Base-by-base conservation (phyloP, 75 land plant genomes). In the Cryptomeria japonica region DNA sequence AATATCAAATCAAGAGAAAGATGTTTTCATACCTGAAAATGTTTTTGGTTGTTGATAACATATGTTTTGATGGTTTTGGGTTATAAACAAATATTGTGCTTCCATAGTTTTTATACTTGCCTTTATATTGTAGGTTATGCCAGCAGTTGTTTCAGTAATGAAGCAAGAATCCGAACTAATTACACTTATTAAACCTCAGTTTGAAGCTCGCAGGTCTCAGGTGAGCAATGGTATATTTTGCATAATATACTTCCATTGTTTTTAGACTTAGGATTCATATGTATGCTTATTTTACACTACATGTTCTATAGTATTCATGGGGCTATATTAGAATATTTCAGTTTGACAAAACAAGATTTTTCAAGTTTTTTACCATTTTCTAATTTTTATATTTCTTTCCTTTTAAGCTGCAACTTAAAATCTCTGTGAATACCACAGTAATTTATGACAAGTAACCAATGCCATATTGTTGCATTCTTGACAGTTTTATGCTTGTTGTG, bases 121-220 rank as follows among this genome's bases (percentile, higher is more conserved):
- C 49, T 83, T 82, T 68, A n/a, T 36, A 0, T 58, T 88, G 79
- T 90, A 97, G 99, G 99, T 98, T 46, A 94, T 98, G 96, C 99
- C 99, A 61, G 99, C 99, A 41, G 99, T 98, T n/a, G 88, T 94
- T 53, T 92, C 94, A 36, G 92, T 93, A 42, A 95, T 98, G 99
- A 98, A 97, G 91, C 90, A 89, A 47, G 94, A 95, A n/a, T 89
- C 97, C 85, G 91, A 90, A 22, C 85, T 96, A 61, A 88, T 98
- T 22, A 97, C 97, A 70, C 89, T 98, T 84, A 93, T 98, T 34
- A 98, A 98, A 89, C 99, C 99, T 88, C 99, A 98, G 76, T 98
- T 98, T 92, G 99, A 98, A 89, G 98, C 99, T 84, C 93, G 87
- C n/a, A 93, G 96, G 76, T 95, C 96, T 68, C 99, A 98, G 92